phyloP scores from a whole-genome alignment of 257 asterid species.

The Solanum tarapatanum region DNA sequence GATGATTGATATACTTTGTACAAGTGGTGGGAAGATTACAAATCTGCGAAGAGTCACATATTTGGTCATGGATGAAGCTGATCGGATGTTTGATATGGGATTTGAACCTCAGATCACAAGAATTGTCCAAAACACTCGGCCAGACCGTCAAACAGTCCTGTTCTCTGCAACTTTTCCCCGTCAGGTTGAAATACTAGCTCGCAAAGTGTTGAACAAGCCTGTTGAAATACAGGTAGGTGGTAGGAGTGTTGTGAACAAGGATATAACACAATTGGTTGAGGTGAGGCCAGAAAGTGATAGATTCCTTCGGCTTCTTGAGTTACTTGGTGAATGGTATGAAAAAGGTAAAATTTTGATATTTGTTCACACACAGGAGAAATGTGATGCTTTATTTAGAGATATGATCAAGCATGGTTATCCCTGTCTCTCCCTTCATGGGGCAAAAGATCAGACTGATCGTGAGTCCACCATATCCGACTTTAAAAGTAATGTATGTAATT shows the following conservation, averaged over 20 bases:
- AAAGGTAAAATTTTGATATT: slow-evolving; percentile 75
- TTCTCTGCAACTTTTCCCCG: slow-evolving; percentile 95
- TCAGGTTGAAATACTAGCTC: slow-evolving; percentile 81
- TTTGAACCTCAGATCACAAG: slow-evolving; percentile 91
- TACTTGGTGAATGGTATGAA: slow-evolving; percentile 87
- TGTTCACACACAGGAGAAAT: slow-evolving; percentile 82
- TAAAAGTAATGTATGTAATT: slow-evolving; percentile 63
- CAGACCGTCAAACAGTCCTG: slow-evolving; percentile 85
- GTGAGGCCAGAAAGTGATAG: slow-evolving; percentile 84
- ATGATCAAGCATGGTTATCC: slow-evolving; percentile 66
- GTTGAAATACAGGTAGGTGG: slow-evolving; percentile 90
- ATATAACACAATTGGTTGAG: slow-evolving; percentile 76
- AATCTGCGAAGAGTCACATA: slow-evolving; percentile 85
- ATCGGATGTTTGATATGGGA: slow-evolving; percentile 95
- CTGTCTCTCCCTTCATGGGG: slow-evolving; percentile 89
- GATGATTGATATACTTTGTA: slow-evolving; percentile 86
- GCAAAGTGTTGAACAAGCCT: slow-evolving; percentile 78
- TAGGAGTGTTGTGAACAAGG: slow-evolving; percentile 93
- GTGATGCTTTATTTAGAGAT: slow-evolving; percentile 68
- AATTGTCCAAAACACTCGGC: slow-evolving; percentile 77
- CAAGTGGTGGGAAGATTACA: slow-evolving; percentile 82
- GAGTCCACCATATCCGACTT: slow-evolving; percentile 82
- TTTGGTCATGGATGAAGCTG: slow-evolving; percentile 95
- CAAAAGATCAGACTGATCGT: slow-evolving; percentile 86
- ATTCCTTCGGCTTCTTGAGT: slow-evolving; percentile 57